These are phyloP conservation scores for Fusarium circinatum DNA, from an alignment of 2,329 filamentous ascomycete genomes.

Conservation along the genomic window DNA sequence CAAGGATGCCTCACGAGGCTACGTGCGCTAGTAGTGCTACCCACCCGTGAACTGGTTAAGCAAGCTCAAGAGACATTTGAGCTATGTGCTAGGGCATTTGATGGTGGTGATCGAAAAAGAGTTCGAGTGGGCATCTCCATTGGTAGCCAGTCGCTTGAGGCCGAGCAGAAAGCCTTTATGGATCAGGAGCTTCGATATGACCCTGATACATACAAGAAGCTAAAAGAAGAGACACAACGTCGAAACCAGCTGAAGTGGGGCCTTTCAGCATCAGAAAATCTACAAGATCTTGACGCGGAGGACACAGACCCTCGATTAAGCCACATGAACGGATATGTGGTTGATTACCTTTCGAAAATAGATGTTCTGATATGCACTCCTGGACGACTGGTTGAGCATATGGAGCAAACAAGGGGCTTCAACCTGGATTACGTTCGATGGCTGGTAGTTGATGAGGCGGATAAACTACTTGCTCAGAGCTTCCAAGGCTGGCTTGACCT, in stretches of 20 bases:
- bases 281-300: conserved; percentile 33
- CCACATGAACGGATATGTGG: conserved; percentile 62
- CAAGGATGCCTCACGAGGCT: conserved; percentile 72
- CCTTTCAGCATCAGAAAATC: conserved; percentile 25
- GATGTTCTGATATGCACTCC: conserved; percentile 93
- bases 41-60: conserved; percentile 88
- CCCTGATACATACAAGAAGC: conserved; percentile 60
- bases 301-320: conserved; percentile 48
- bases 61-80: conserved; percentile 86
- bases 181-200: conserved; percentile 68
- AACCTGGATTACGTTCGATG: conserved; percentile 81
- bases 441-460: conserved; percentile 93
- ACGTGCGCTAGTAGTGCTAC: conserved; percentile 85
- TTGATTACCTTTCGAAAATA: conserved; percentile 74
- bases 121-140: conserved; percentile 84
- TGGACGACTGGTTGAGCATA: conserved; percentile 89
- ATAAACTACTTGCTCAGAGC: conserved; percentile 88
- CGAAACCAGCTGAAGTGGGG: conserved; percentile 7
- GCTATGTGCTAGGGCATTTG: conserved; percentile 72
- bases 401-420: conserved; percentile 86
- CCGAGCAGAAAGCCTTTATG: conserved; percentile 64
- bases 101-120: conserved; percentile 67
- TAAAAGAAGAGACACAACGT: conserved; percentile 39
- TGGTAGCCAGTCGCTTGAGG: conserved; percentile 79
- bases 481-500: conserved; percentile 90